Evolutionary conservation across 768 basidiomycete genomes (phyloP).

Genomic region (Lactarius pseudohatsudake): DNA sequence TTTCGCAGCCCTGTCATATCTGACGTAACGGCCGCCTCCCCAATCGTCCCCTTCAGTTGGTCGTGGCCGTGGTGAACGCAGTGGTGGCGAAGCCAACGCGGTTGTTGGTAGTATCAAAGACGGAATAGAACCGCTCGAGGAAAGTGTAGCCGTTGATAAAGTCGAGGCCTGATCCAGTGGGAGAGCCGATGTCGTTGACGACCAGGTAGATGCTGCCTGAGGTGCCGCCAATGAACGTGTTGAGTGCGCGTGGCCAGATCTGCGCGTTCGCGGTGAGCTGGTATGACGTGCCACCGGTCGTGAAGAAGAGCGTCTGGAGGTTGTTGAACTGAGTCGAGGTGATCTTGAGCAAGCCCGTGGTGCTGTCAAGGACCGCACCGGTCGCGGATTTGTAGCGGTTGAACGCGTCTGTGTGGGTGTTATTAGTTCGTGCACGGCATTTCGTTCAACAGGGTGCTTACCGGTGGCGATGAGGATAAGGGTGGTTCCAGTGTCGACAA

Average conservation of each 20-base stretch:
- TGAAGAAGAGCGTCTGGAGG: slow-evolving; percentile 59
- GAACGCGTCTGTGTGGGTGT: slow-evolving; percentile 33
- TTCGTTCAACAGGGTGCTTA: neutral
- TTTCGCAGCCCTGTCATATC: neutral
- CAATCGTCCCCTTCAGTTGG: slow-evolving; percentile 31
- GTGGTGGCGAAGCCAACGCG: slow-evolving; percentile 40
- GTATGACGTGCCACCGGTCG: slow-evolving; percentile 46
- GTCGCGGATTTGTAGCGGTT: slow-evolving; percentile 35
- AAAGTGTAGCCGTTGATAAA: slow-evolving; percentile 40
- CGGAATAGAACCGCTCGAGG: slow-evolving; percentile 41
- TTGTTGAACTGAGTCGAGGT: slow-evolving; percentile 50
- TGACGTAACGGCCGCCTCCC: neutral
- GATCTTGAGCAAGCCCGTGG: slow-evolving; percentile 52
- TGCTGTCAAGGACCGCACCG: slow-evolving; percentile 30
- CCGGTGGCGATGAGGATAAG: slow-evolving; percentile 32
- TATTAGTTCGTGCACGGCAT: neutral
- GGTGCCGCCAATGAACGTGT: slow-evolving; percentile 35
- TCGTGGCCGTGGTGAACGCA: slow-evolving; percentile 34
- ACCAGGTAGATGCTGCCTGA: slow-evolving; percentile 35
- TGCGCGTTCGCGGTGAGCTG: slow-evolving; percentile 42
- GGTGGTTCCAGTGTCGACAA: slow-evolving; percentile 36
- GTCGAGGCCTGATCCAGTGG: slow-evolving; percentile 37
- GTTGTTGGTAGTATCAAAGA: slow-evolving; percentile 37
- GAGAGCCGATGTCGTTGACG: slow-evolving; percentile 33
- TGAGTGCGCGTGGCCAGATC: slow-evolving; percentile 36